Base-by-base conservation (phyloP, 352 stramenopile genomes). In the Phytophthora foliorum region DNA sequence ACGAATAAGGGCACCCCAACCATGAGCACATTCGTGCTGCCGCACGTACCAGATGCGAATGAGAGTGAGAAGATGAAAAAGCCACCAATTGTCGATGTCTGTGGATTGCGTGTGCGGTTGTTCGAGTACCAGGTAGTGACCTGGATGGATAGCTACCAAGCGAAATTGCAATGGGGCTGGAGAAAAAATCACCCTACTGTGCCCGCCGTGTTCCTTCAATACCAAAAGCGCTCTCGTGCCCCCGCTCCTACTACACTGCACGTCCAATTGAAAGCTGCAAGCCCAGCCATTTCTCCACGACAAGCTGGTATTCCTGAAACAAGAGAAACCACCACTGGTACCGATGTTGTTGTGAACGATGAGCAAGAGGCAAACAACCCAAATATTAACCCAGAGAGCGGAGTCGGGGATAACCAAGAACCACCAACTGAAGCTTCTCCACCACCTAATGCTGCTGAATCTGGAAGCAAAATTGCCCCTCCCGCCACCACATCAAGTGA, bases 121-220 rank as follows among this genome's bases (percentile, higher is more conserved):
- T 89, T 80, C 31, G 57, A 85, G 19, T 91, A 86, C 51, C 79
- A 88, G 34, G 39, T 74, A 6, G n/a, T 92, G 11, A 84, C 77
- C 14, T 92, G 84, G 82, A 72, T 89, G 36, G 82, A 90, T 46
- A 52, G 73, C n/a, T 84, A 83, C 16, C 84, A 92, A 69, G 84
- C 82, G 2, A 83, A 69, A 38, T 51, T 56, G 0, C 75, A 89
- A 31, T 91, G 83, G 71, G 68, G 69, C 6, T 89, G 66, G 73
- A 72, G 64, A 13, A 75, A 66, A 45, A 73, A 65, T 11, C 56
- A 74, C 21, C 68, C 69, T 13, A 71, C 61, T 3, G 52, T 90
- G 7, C 83, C 82, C 3, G 44, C 71, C 0, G 82, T 92, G 16
- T 92, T 85, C 25, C 53, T 93, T 3, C 85, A 93, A 51, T 92